Base-by-base conservation (phyloP, 2,329 filamentous ascomycete species). In the Thermoascus crustaceus region DNA sequence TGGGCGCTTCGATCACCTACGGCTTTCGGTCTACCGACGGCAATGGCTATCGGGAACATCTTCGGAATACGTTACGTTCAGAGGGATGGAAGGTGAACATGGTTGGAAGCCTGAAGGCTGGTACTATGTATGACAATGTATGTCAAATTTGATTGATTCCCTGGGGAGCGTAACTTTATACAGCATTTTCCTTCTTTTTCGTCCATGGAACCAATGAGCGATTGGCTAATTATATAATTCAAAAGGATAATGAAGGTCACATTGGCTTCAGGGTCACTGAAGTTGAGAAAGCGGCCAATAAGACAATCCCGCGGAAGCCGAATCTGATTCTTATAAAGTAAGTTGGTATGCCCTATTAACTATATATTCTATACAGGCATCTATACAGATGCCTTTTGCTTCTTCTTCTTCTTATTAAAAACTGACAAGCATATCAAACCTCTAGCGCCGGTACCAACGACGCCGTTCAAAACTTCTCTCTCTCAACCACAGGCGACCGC, bases 381-480 rank as follows among this genome's bases (percentile, higher is more conserved):
- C n/a, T n/a, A n/a, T n/a, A n/a, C n/a, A n/a, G n/a, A n/a, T n/a
- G n/a, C n/a, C n/a, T n/a, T n/a, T n/a, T n/a, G n/a, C n/a, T n/a
- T n/a, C n/a, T n/a, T n/a, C n/a, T n/a, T n/a, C n/a, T n/a, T n/a
- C n/a, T n/a, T n/a, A n/a, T n/a, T n/a, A n/a, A n/a, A 13, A 7
- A 5, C n/a, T n/a, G 14, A 11, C 13, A n/a, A 25, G 9, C 8
- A 35, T 47, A 37, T 44, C 24, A 4, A 10, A 14, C 18, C 3
- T 6, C 3, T 14, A 60, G 58, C 25, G 50, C 45, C 23, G 59
- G 59, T 8, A 61, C 57, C 7, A 59, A 62, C 27, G 59, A 62
- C 33, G 45, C 44, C 13, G n/a, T 47, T 14, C 46, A 50, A 26
- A 39, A 59, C 8, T 29, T 49, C 18, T 26, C 42, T 7, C 32